Evolutionary conservation across 331 rosid species (phyloP).

Genomic region (Ulmus americana): DNA sequence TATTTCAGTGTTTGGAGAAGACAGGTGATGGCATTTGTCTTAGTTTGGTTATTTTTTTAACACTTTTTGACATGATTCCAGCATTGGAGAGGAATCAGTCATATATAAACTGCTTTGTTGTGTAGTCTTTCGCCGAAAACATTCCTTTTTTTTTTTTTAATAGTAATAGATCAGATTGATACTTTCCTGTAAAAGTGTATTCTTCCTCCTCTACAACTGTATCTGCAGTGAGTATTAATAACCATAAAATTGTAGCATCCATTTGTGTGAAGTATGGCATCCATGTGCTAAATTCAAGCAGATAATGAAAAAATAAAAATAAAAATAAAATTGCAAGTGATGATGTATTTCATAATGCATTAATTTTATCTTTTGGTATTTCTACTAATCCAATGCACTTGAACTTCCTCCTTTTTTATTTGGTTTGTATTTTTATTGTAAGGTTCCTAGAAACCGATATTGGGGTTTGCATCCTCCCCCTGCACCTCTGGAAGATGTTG

Average conservation of each 20-base stretch:
- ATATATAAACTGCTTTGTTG: neutral
- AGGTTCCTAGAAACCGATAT: constrained; percentile 93
- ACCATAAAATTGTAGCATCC: too few species aligned
- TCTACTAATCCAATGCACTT: constrained; percentile 7
- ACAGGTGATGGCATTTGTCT: neutral
- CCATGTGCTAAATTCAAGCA: too few species aligned
- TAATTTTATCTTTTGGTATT: too few species aligned
- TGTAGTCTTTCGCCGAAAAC: neutral
- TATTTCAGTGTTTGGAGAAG: neutral
- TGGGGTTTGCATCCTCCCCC: constrained; percentile 99
- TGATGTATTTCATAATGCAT: too few species aligned
- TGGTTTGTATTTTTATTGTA: constrained; percentile 8
- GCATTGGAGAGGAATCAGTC: neutral
- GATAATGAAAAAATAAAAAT: too few species aligned
- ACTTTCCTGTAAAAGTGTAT: neutral
- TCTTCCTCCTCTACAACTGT: too few species aligned
- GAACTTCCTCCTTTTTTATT: constrained; percentile 19
- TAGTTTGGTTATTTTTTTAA: neutral
- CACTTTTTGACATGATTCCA: neutral
- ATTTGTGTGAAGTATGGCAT: too few species aligned
- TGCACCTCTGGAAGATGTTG: constrained; percentile 87
- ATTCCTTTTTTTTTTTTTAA: neutral
- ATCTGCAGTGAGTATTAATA: too few species aligned
- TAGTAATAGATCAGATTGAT: neutral
- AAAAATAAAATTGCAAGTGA: too few species aligned